Evolutionary conservation across 1,139 yeast genomes (phyloP).

Genomic region (Taiozyma sp.): DNA sequence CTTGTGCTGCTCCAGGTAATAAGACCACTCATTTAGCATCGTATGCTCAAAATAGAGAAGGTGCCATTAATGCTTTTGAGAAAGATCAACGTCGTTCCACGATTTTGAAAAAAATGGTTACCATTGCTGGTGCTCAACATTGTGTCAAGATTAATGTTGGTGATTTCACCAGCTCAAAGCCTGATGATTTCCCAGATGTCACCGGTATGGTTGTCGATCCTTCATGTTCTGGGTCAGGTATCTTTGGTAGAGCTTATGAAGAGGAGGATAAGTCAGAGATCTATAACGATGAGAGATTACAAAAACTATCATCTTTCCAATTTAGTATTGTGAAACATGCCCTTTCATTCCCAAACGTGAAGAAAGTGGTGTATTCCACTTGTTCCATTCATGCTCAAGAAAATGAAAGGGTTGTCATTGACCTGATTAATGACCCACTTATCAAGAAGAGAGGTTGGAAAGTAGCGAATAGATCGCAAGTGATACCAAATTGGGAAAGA

Average conservation of each 20-base stretch:
- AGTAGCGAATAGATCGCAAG: constrained; percentile 57
- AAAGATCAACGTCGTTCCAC: constrained; percentile 71
- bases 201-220: constrained; percentile 92
- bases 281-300: constrained; percentile 52
- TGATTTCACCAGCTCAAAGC: constrained; percentile 72
- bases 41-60: constrained; percentile 29
- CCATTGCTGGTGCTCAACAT: constrained; percentile 63
- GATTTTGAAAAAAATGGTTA: constrained; percentile 73
- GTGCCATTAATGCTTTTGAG: constrained; percentile 74
- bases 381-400: constrained; percentile 94
- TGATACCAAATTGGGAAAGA: constrained; percentile 79
- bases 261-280: constrained; percentile 35
- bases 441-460: constrained; percentile 70
- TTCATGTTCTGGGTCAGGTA: constrained; percentile 96
- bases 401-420: constrained; percentile 86
- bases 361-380: constrained; percentile 86
- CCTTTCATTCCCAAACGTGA: constrained; percentile 69
- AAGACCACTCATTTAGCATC: constrained; percentile 93
- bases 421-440: constrained; percentile 59
- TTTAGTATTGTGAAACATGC: constrained; percentile 87
- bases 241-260: constrained; percentile 70
- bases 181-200: constrained; percentile 56
- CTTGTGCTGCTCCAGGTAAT: constrained; percentile 98
- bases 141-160: constrained; percentile 71
- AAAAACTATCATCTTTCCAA: constrained; percentile 80